Percentiles rank a stretch among this genome's conserved stretches.
Conservation (phyloP, 1,284 basidiomycete genomes). For the Puccinia triticina region DNA sequence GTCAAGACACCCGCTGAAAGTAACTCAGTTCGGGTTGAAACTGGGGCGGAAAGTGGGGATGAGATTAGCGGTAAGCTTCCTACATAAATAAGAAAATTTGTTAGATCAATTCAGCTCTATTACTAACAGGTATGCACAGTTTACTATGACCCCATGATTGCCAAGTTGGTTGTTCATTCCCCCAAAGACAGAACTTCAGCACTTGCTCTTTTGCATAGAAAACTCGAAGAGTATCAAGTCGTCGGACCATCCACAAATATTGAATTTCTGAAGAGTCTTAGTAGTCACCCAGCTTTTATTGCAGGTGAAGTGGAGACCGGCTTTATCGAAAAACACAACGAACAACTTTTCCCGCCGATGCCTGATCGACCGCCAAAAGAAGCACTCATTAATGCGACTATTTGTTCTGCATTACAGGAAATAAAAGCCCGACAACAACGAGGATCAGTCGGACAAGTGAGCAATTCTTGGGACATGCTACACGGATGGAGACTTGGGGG, state of each 20-base stretch:
- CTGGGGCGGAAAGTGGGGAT: conserved; percentile 81
- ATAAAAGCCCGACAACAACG: conserved; percentile 77
- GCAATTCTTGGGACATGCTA: conserved; percentile 60
- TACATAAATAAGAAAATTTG: too few species aligned
- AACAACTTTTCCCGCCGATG: conserved; percentile 18
- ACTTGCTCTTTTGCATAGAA: conserved; percentile 74
- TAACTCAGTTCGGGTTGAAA: conserved; percentile 80
- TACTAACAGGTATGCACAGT: conserved; percentile 34
- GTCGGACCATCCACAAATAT: conserved; percentile 89
- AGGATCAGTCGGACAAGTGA: conserved; percentile 66
- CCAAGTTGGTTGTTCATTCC: conserved; percentile 81
- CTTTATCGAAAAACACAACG: conserved; percentile 73
- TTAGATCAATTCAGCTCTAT: not conserved
- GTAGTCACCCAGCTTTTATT: conserved; percentile 76
- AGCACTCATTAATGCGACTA: conserved; percentile 6
- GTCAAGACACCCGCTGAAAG: conserved; percentile 65
- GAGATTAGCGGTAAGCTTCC: conserved; percentile 72
- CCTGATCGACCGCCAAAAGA: conserved; percentile 15
- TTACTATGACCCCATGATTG: conserved; percentile 92
- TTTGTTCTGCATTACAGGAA: conserved; percentile 65
- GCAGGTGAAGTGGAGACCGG: conserved; percentile 86
- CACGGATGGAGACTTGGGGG: conserved; percentile 49
- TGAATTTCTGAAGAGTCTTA: conserved; percentile 79
- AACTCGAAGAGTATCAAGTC: conserved; percentile 83
- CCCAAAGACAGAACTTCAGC: conserved; percentile 84